Percentiles rank a stretch among this genome's conserved stretches.
These are phyloP conservation scores for Nemania sp. DNA, from an alignment of 2,329 filamentous ascomycete genomes.

Conservation along the genomic window DNA sequence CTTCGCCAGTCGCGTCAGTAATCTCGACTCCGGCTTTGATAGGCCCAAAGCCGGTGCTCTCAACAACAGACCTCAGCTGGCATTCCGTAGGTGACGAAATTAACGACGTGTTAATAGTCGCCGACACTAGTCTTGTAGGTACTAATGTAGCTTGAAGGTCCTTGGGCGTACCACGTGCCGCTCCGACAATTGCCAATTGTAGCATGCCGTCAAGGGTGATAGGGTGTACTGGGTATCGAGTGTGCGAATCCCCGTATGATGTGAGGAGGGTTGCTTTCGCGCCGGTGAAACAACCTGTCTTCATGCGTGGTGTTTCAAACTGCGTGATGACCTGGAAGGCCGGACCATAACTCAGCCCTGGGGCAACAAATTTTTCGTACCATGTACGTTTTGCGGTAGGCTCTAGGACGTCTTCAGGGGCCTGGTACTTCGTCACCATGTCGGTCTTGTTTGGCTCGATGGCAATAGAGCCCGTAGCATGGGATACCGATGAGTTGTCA, in stretches of 20 bases:
- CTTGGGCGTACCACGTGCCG: constrained; percentile 17
- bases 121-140: constrained; percentile 24
- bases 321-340: constrained; percentile 31
- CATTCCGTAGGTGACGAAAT: background rate
- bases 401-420: constrained; percentile 21
- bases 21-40: constrained; percentile 26
- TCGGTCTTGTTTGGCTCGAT: background rate
- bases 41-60: constrained; percentile 28
- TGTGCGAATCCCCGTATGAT: background rate
- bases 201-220: constrained; percentile 25
- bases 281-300: background rate
- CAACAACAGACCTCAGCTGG: constrained; percentile 1
- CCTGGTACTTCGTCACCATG: constrained; percentile 10
- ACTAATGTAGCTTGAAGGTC: constrained; percentile 26
- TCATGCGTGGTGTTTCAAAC: constrained; percentile 24
- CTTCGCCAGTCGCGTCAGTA: constrained; percentile 9
- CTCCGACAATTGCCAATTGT: constrained; percentile 14
- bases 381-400: constrained; percentile 30
- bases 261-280: constrained; percentile 29
- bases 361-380: constrained; percentile 32
- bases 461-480: constrained; percentile 28
- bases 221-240: constrained; percentile 22
- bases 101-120: background rate
- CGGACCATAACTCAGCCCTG: constrained; percentile 34
- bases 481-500: background rate